Conservation (phyloP, 2,329 filamentous ascomycete genomes). For the Cladobotryum mycophilum region DNA sequence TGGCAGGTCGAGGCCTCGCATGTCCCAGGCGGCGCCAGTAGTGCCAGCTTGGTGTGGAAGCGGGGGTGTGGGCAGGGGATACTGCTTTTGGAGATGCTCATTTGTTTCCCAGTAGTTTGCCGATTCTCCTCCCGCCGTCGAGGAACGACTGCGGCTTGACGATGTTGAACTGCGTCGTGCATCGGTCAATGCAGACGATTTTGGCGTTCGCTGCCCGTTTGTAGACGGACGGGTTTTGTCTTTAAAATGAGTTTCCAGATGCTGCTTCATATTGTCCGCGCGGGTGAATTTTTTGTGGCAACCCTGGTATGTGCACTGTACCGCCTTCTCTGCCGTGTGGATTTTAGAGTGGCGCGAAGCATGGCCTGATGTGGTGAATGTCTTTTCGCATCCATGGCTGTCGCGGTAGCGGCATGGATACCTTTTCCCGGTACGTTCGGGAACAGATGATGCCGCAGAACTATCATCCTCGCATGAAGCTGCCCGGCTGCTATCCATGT, state of each 20-base stretch:
- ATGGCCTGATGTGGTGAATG: slow-evolving; percentile 78
- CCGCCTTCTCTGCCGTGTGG: slow-evolving; percentile 74
- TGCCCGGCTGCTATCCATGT: slow-evolving; percentile 39
- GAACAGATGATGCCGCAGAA: slow-evolving; percentile 33
- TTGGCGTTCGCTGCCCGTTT: slow-evolving; percentile 27
- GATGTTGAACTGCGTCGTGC: slow-evolving; percentile 26
- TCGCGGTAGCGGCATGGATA: slow-evolving; percentile 71
- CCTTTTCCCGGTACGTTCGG: slow-evolving; percentile 53
- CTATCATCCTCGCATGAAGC: slow-evolving; percentile 48
- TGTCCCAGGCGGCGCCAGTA: slow-evolving; percentile 36
- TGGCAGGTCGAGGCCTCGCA: slow-evolving; percentile 39
- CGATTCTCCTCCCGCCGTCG: slow-evolving; percentile 18
- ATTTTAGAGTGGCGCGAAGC: slow-evolving; percentile 82
- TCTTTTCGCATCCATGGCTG: slow-evolving; percentile 66
- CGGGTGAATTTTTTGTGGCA: slow-evolving; percentile 77
- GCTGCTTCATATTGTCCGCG: slow-evolving; percentile 84
- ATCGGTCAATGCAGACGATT: slow-evolving; percentile 25
- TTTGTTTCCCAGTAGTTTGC: slow-evolving; percentile 34
- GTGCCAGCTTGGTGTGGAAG: slow-evolving; percentile 26
- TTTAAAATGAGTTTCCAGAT: slow-evolving; percentile 69
- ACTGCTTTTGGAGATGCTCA: slow-evolving; percentile 26
- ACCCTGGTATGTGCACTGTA: slow-evolving; percentile 59
- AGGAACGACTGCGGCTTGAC: slow-evolving; percentile 27
- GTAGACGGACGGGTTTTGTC: slow-evolving; percentile 45
- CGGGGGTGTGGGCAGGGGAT: slow-evolving; percentile 25